Percentiles rank a stretch among this genome's conserved stretches.
phyloP scores from a whole-genome alignment of 352 stramenopile species.

The Phytophthora tentaculata region DNA sequence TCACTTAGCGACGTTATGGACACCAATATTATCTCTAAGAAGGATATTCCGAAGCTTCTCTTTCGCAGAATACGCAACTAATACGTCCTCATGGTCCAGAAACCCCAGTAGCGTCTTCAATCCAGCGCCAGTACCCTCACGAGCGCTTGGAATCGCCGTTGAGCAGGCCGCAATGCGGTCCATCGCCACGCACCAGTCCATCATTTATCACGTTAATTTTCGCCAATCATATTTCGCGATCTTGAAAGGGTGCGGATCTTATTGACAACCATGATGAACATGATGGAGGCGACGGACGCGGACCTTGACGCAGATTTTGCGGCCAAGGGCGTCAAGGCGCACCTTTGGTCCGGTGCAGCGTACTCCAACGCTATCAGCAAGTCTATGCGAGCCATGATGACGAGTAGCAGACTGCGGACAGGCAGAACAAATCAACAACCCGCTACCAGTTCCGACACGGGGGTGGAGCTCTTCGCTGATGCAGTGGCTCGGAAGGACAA shows the following conservation, averaged over 20 bases:
- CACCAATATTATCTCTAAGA: not conserved
- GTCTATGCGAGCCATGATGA: constrained; percentile 67
- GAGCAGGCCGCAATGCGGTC: constrained; percentile 12
- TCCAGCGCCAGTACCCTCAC: not conserved
- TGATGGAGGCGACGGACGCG: constrained; percentile 32
- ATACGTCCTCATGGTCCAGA: constrained; percentile 41
- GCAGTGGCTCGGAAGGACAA: constrained; percentile 54
- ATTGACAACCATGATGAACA: constrained; percentile 27
- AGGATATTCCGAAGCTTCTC: constrained; percentile 38
- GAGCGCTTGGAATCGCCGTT: constrained; percentile 8
- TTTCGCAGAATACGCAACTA: constrained; percentile 54
- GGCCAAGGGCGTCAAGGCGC: constrained; percentile 12
- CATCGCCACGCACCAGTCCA: constrained; percentile 11
- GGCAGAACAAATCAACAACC: not conserved
- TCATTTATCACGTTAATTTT: constrained; percentile 3
- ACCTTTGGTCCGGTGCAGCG: constrained; percentile 18
- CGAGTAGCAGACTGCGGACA: constrained; percentile 19
- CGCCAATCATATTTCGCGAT: constrained; percentile 28
- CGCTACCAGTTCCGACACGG: constrained; percentile 8
- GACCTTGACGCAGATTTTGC: constrained; percentile 11
- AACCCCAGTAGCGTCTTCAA: constrained; percentile 28
- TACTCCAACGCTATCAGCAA: constrained; percentile 59
- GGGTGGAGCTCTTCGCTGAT: constrained; percentile 40
- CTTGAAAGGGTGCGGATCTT: constrained; percentile 38
- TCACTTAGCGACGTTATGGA: constrained; percentile 34